Conservation (phyloP, 2,329 filamentous ascomycete genomes). For the Fusarium cyanostomum region DNA sequence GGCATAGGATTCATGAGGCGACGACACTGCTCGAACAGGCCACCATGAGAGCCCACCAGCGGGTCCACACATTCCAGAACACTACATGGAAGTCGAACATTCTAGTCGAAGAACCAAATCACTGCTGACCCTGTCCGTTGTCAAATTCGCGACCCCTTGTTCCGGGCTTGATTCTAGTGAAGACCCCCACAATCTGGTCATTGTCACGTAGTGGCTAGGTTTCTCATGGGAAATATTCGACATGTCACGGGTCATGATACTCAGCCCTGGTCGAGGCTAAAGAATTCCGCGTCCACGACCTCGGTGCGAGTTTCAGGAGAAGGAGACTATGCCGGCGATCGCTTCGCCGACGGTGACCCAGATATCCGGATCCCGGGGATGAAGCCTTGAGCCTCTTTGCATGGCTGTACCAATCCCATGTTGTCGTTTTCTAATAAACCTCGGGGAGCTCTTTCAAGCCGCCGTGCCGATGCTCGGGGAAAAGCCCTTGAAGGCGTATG, state of each 20-base stretch:
- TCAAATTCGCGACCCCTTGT: conserved; percentile 10
- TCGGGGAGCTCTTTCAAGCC: conserved; percentile 14
- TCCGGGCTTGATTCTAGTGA: conserved; percentile 18
- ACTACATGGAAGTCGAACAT: conserved; percentile 31
- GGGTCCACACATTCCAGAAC: conserved; percentile 38
- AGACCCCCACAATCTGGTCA: conserved; percentile 34
- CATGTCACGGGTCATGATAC: conserved; percentile 9
- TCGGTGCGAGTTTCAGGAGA: conserved; percentile 38
- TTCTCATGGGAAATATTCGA: conserved; percentile 11
- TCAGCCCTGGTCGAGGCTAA: conserved; percentile 18
- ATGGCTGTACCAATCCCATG: conserved; percentile 25
- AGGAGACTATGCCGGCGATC: conserved; percentile 31
- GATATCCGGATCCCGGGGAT: conserved; percentile 33
- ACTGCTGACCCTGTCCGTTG: conserved; percentile 18
- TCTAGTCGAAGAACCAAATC: conserved; percentile 11
- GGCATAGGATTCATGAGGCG: conserved; percentile 22
- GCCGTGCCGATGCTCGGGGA: conserved; percentile 16
- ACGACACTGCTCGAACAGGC: conserved; percentile 28
- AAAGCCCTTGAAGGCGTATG: conserved; percentile 13
- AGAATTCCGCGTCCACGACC: conserved; percentile 27
- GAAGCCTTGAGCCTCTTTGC: conserved; percentile 6
- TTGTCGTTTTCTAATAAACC: conserved; percentile 18
- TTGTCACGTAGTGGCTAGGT: conserved; percentile 10
- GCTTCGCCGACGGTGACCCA: conserved; percentile 28
- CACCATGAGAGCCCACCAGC: conserved; percentile 20